Percentiles rank a stretch among this genome's conserved stretches.
Conservation (phyloP, 257 asterid species). For the Primulina huaijiensis region DNA sequence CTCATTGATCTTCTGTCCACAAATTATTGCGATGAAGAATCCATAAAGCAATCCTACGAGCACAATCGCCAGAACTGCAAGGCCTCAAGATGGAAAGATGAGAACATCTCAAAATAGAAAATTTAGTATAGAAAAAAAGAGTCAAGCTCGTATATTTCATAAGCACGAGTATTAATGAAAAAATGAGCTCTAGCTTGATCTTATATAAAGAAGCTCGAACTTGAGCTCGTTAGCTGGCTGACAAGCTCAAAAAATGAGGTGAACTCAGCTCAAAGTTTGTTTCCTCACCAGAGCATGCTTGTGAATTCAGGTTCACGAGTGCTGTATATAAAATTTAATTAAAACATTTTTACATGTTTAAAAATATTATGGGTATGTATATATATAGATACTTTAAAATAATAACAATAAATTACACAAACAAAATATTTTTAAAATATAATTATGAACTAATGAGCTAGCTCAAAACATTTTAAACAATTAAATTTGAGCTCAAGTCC, state of each 20-base stretch:
- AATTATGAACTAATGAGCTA: too few species aligned
- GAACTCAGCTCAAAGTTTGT: neutral
- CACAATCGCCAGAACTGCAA: slow-evolving; percentile 84
- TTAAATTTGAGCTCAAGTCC: neutral
- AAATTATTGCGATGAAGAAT: slow-evolving; percentile 93
- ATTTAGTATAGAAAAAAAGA: neutral
- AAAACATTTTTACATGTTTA: too few species aligned
- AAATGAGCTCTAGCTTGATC: neutral
- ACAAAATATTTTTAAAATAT: too few species aligned
- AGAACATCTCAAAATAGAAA: neutral
- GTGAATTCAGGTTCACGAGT: neutral
- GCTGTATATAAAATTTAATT: neutral
- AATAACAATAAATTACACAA: too few species aligned
- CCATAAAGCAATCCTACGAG: slow-evolving; percentile 98
- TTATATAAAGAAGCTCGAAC: neutral
- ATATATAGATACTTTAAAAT: too few species aligned
- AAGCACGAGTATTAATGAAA: too few species aligned
- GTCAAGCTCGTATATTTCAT: neutral
- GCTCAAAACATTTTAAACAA: too few species aligned
- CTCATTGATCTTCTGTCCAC: slow-evolving; percentile 93
- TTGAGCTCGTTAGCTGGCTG: neutral
- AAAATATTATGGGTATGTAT: too few species aligned
- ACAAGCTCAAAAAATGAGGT: neutral
- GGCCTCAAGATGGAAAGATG: slow-evolving; percentile 5
- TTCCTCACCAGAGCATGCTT: neutral